phyloP scores from a whole-genome alignment of 1,139 yeast genomes.

The Taphrina wiesneri region DNA sequence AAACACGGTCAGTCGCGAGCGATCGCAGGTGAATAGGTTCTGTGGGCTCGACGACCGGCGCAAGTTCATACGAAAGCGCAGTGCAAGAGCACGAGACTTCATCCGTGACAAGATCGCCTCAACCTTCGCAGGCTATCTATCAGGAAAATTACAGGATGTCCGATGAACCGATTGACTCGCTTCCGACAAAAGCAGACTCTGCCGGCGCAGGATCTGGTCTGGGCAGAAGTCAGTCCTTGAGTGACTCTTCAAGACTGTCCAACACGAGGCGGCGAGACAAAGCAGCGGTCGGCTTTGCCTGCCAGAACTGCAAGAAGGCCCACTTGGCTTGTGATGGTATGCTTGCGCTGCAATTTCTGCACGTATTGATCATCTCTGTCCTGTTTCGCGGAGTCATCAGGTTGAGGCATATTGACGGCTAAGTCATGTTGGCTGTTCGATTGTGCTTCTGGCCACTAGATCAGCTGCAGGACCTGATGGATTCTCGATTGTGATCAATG shows the following conservation, averaged over 20 bases:
- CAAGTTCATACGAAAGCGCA: conserved; percentile 13
- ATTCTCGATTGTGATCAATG: neutral
- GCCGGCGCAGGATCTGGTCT: neutral
- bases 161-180: neutral
- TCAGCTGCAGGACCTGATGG: neutral
- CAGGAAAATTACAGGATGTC: neutral
- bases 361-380: neutral
- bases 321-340: conserved; percentile 39
- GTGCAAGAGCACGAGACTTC: conserved; percentile 6
- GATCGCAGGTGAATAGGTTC: conserved; percentile 1
- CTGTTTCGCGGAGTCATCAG: neutral
- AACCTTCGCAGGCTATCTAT: neutral
- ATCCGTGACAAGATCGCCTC: neutral
- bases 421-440: no score
- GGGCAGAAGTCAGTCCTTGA: conserved; percentile 5
- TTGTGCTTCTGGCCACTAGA: neutral
- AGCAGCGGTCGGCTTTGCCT: conserved; percentile 36
- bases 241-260: neutral
- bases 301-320: conserved; percentile 38
- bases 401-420: no score
- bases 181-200: neutral
- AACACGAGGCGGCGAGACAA: conserved; percentile 33
- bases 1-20: conserved; percentile 6
- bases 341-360: neutral
- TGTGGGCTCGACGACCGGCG: conserved; percentile 10